Conservation (phyloP, 2,329 filamentous ascomycete genomes). For the Orbilia quercus region DNA sequence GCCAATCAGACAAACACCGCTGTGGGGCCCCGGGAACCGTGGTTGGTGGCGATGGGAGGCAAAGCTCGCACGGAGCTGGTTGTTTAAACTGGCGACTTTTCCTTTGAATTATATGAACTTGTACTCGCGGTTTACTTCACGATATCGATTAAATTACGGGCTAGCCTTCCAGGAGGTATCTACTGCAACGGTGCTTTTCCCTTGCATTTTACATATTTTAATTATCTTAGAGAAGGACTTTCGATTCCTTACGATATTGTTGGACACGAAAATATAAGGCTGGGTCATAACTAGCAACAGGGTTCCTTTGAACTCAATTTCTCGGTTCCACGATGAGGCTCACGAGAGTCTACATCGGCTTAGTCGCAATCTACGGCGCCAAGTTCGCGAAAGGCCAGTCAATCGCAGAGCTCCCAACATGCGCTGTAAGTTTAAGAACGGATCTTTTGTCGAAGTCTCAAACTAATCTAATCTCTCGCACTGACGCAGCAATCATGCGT, state of each 20-base stretch:
- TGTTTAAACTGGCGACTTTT: too few species aligned
- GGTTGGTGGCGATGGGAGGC: too few species aligned
- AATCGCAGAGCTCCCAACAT: neutral
- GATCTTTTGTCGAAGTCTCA: neutral
- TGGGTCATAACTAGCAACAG: too few species aligned
- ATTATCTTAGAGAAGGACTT: too few species aligned
- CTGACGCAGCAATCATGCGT: neutral
- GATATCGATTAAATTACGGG: too few species aligned
- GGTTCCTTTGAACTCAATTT: neutral
- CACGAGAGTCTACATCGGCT: neutral
- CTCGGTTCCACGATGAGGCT: neutral
- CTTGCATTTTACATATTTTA: too few species aligned
- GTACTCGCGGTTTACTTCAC: too few species aligned
- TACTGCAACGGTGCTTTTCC: too few species aligned
- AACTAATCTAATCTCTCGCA: neutral
- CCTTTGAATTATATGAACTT: too few species aligned
- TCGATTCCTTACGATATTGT: neutral
- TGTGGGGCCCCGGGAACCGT: neutral
- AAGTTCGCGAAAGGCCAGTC: neutral
- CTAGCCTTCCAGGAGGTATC: too few species aligned
- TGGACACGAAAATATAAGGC: neutral
- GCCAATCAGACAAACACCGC: neutral
- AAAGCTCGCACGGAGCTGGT: too few species aligned
- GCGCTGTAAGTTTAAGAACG: constrained; percentile 2
- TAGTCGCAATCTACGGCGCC: neutral